Evolutionary conservation across 2,329 filamentous ascomycete species (phyloP).

Genomic region (Exserohilum rostratum): DNA sequence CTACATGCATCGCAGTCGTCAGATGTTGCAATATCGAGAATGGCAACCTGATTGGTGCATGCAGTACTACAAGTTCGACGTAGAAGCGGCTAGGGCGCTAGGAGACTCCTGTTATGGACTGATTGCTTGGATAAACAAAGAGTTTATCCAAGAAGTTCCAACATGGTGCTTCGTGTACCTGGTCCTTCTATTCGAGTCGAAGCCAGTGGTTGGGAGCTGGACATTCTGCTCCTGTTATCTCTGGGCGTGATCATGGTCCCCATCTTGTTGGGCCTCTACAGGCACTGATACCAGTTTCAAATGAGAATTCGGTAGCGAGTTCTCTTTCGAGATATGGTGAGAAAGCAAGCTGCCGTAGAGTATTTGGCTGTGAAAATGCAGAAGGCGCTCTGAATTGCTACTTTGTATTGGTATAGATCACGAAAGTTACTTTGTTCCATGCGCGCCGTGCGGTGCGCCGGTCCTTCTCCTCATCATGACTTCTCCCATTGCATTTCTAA

Average conservation of each 20-base stretch:
- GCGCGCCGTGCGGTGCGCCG: conserved; percentile 67
- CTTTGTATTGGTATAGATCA: not conserved
- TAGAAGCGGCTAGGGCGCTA: not conserved
- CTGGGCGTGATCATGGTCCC: too few relatives aligned
- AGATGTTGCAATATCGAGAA: not conserved
- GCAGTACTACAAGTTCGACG: not conserved
- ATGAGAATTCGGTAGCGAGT: not conserved
- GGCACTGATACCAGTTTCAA: too few relatives aligned
- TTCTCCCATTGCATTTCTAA: conserved; percentile 76
- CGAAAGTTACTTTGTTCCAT: conserved; percentile 19
- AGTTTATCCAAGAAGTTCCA: too few relatives aligned
- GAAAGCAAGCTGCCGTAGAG: not conserved
- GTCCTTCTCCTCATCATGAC: conserved; percentile 67
- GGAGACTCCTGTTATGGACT: too few relatives aligned
- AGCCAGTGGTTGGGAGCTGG: not conserved
- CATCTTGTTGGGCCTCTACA: too few relatives aligned
- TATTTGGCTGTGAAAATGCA: not conserved
- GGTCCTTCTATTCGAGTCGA: not conserved
- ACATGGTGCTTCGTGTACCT: not conserved
- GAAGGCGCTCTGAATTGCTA: not conserved
- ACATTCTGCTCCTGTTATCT: too few relatives aligned
- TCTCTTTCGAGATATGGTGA: too few relatives aligned
- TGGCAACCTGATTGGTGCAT: too few relatives aligned
- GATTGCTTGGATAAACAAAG: too few relatives aligned
- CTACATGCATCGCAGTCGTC: conserved; percentile 5